These are phyloP conservation scores for Lablab purpureus DNA, from an alignment of 306 rosid genomes.

Conservation along the genomic window DNA sequence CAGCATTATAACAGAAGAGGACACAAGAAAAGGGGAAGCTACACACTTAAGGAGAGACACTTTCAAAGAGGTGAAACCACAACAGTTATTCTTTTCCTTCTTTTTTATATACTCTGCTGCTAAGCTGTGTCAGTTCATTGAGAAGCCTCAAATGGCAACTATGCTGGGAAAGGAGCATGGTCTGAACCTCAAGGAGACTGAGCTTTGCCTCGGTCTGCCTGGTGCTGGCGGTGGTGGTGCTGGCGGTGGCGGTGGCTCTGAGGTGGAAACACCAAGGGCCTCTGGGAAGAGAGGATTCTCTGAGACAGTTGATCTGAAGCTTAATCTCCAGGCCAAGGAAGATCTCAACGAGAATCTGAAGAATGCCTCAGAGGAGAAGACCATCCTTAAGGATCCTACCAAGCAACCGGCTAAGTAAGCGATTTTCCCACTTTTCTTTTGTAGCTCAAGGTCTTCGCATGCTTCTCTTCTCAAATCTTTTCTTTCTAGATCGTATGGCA, in stretches of 20 bases:
- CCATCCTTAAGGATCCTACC: slow-evolving; percentile 72
- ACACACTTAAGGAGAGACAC: slow-evolving; percentile 39
- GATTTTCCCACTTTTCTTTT: not conserved
- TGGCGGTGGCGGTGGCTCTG: slow-evolving; percentile 39
- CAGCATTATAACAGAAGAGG: slow-evolving; percentile 57
- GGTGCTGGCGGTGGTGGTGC: slow-evolving; percentile 67
- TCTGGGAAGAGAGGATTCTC: slow-evolving; percentile 90
- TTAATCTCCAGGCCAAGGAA: slow-evolving; percentile 69
- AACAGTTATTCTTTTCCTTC: slow-evolving; percentile 10
- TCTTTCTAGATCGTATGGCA: not conserved
- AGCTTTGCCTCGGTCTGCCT: slow-evolving; percentile 91
- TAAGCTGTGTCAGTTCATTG: slow-evolving; percentile 29
- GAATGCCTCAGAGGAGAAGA: slow-evolving; percentile 65
- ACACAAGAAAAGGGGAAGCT: slow-evolving; percentile 18
- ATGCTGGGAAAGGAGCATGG: slow-evolving; percentile 48
- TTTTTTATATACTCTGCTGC: not conserved
- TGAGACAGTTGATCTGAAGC: slow-evolving; percentile 90
- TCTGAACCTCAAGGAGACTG: slow-evolving; percentile 85
- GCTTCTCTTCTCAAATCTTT: not conserved
- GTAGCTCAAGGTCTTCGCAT: not conserved
- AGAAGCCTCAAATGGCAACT: slow-evolving; percentile 60
- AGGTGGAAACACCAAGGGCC: slow-evolving; percentile 68
- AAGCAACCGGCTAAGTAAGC: slow-evolving; percentile 93
- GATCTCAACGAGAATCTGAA: slow-evolving; percentile 63
- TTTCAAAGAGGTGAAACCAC: slow-evolving; percentile 27